Evolutionary conservation across 257 asterid species (phyloP).

Genomic region (Handroanthus guayacan): DNA sequence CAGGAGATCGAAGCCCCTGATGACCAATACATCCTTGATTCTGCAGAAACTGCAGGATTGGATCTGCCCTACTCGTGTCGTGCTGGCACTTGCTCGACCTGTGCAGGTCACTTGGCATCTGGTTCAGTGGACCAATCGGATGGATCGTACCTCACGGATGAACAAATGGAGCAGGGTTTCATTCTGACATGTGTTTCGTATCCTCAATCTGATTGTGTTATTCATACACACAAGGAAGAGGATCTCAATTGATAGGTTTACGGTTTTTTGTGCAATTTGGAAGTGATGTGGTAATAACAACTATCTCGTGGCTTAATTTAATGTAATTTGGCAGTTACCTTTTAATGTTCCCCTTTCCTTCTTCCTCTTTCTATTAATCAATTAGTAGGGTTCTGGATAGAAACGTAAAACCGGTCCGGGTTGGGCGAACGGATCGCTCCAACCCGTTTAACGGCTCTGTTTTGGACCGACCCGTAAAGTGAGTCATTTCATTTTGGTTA

Average conservation of each 20-base stretch:
- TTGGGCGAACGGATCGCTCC: no score
- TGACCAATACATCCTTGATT: conserved; percentile 48
- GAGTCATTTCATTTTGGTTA: no score
- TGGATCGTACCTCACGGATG: conserved; percentile 48
- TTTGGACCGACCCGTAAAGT: no score
- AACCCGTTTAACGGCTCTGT: no score
- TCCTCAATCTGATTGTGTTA: conserved; percentile 50
- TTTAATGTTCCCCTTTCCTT: no score
- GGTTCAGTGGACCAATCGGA: conserved; percentile 59
- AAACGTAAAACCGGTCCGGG: no score
- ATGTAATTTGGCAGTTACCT: no score
- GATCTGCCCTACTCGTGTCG: conserved; percentile 56
- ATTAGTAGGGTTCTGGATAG: no score
- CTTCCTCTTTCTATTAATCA: no score
- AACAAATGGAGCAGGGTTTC: conserved; percentile 49
- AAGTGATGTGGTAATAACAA: no score
- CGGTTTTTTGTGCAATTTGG: background rate
- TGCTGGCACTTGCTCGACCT: conserved; percentile 56
- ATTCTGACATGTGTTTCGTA: conserved; percentile 48
- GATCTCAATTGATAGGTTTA: conserved; percentile 37
- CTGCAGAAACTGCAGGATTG: conserved; percentile 50
- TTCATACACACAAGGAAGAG: conserved; percentile 54
- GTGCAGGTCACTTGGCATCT: conserved; percentile 42
- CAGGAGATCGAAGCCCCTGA: conserved; percentile 48
- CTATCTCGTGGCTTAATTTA: no score